Base-by-base conservation (phyloP, 129 eudicot genomes). In the Deinandra increscens region DNA sequence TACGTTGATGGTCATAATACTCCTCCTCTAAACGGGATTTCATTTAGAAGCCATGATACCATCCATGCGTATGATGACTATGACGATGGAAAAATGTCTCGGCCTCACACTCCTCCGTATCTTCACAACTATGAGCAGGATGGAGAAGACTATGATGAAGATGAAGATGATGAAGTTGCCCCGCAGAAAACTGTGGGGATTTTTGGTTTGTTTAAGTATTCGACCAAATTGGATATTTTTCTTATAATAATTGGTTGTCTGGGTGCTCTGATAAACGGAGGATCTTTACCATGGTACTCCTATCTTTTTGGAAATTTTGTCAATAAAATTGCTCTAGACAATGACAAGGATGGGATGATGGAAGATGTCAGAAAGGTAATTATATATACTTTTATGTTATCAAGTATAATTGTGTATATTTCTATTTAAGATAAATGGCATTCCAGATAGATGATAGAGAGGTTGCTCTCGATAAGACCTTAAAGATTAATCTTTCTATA, bases 241-340 rank as follows among this genome's bases (percentile, higher is more conserved):
- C 80, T 89, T 9, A 72, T 89, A 20, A 20, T 89, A 41, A 75
- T 89, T 66, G 96, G 96, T 9, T 84, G 96, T 65, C 15, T 86
- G 60, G 96, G 96, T 75, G 88, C 93, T 73, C 71, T 89, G 43
- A 84, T 89, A n/a, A 82, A 86, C 54, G 96, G 96, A 60, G 96
- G 96, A 43, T 80, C 96, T 75, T 80, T 89, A 72, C 96, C 96
- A 62, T 86, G 88, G 90, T 89, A 86, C 72, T 86, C 96, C 18
- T 74, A 55, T 54, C 93, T 89, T 62, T 84, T 89, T 38, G 93
- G 96, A 31, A 69, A 82, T 31, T 84, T 89, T 62, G 96, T 86
- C 8, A 89, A 86, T 45, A 76, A 86, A 37, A 87, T 89, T 65
- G 93, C 88, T 37, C 53, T 33, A 33, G 80, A 80, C 19, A 55